Base-by-base conservation (phyloP, 2,329 filamentous ascomycete genomes). In the Teratosphaeria destructans region DNA sequence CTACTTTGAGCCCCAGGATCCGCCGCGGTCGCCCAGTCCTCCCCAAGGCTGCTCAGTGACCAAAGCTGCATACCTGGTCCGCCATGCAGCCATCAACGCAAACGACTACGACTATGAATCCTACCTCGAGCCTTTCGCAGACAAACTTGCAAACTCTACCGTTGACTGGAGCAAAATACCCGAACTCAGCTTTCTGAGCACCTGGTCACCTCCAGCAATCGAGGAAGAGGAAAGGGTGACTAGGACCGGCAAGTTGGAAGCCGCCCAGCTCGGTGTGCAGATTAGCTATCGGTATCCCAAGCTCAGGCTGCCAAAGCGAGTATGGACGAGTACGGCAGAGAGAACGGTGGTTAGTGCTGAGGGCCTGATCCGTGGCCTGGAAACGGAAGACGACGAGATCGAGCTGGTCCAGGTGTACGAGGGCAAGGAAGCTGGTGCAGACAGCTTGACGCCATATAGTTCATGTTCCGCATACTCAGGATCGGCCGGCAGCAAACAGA, bases 271-370 rank as follows among this genome's bases (percentile, higher is more conserved):
- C 11, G 85, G 84, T 19, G 79, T 82, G 4, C 77, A 82, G 59
- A 71, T 87, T 19, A 78, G 78, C 16, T 80, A 85, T 66, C 77
- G 83, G 55, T 87, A 87, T 65, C 80, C 80, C 0, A 71, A 74
- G 52, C 72, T 87, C 43, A 76, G 73, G 59, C 67, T 79, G 5
- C 84, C 84, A 0, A 74, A 76, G 61, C 79, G 78, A 55, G 76
- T 86, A 1, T 87, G 84, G 83, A 78, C 83, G 1, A 84, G 82
- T 6, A 85, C 83, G 0, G 84, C 85, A 0, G 83, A 86, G 70
- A 74, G 85, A 19, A 86, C 84, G 0, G 75, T 78, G 52, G 78
- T 82, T 69, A 83, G 81, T 8, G 83, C 84, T 0, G 73, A 82
- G 65, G 79, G 80, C 0, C 78, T 87, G 16, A 82, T 84, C 29